These are phyloP conservation scores for Ceratobasidium sp. DNA, from an alignment of 1,284 basidiomycete genomes.

Conservation along the genomic window DNA sequence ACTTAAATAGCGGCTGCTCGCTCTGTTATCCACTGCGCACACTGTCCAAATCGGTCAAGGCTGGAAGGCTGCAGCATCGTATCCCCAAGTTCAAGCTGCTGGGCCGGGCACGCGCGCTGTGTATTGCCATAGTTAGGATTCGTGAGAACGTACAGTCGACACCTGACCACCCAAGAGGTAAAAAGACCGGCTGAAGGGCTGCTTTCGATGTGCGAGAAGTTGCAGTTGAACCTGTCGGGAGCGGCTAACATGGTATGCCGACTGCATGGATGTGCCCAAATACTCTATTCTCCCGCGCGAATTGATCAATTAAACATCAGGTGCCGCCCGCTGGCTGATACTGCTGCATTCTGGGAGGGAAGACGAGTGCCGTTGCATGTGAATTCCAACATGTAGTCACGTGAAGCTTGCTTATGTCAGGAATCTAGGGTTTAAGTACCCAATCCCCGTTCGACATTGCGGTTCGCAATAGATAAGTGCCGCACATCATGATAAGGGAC, in stretches of 20 bases:
- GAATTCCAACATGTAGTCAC: neutral
- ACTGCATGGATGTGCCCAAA: neutral
- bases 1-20: neutral
- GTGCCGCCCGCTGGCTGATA: too few relatives aligned
- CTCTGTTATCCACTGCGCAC: neutral
- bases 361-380: neutral
- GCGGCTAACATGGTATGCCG: constrained; percentile 19
- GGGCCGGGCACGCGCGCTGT: constrained; percentile 1
- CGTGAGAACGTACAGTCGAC: neutral
- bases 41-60: neutral
- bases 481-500: too few relatives aligned
- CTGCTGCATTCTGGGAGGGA: too few relatives aligned
- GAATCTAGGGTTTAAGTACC: too few relatives aligned
- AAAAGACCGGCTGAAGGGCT: neutral
- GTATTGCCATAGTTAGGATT: neutral
- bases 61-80: neutral
- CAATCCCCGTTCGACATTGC: too few relatives aligned
- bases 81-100: neutral
- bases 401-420: neutral
- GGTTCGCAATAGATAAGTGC: too few relatives aligned
- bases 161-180: constrained; percentile 1
- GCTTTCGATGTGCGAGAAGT: neutral
- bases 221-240: constrained; percentile 17
- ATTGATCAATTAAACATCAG: constrained; percentile 10
- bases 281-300: neutral